These are phyloP conservation scores for Nematodospora valgi DNA, from an alignment of 805 yeast species.

Conservation along the genomic window DNA sequence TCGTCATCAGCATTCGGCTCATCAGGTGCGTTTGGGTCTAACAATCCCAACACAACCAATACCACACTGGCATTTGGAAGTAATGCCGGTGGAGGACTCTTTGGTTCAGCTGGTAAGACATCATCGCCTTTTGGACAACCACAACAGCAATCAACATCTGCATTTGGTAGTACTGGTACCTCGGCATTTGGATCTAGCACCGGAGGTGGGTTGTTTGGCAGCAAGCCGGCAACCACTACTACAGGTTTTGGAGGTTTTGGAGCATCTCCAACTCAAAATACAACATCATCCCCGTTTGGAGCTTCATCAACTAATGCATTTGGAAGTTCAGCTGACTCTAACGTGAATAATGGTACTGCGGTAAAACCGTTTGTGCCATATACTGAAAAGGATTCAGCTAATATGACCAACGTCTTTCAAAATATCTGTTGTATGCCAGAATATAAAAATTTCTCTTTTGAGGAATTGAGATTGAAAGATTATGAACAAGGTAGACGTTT, in stretches of 20 bases:
- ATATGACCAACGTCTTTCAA: conserved; percentile 53
- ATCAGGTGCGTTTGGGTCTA: conserved; percentile 9
- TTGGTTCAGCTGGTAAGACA: conserved; percentile 22
- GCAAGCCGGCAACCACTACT: conserved; percentile 11
- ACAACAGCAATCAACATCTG: conserved; percentile 22
- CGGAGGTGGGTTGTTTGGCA: conserved; percentile 30
- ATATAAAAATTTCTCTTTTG: conserved; percentile 74
- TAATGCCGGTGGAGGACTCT: conserved; percentile 18
- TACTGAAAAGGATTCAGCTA: conserved; percentile 67
- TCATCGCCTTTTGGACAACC: conserved; percentile 27
- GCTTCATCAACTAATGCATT: conserved; percentile 17
- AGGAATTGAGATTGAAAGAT: conserved; percentile 87
- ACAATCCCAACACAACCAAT: conserved; percentile 15
- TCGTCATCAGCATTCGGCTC: conserved; percentile 25
- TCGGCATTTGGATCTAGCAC: conserved; percentile 18
- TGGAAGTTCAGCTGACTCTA: conserved; percentile 24
- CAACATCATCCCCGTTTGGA: conserved; percentile 24
- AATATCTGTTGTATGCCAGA: conserved; percentile 88
- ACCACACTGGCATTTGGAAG: conserved; percentile 22
- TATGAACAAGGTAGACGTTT: conserved; percentile 68
- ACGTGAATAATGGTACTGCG: conserved; percentile 63
- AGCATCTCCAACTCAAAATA: conserved; percentile 15
- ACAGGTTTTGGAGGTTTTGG: conserved; percentile 18
- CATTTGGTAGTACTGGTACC: conserved; percentile 29
- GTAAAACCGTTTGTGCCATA: conserved; percentile 65